Percentiles rank a stretch among this genome's conserved stretches.
phyloP scores from a whole-genome alignment of 768 basidiomycete species.

The Termitomyces sp. region DNA sequence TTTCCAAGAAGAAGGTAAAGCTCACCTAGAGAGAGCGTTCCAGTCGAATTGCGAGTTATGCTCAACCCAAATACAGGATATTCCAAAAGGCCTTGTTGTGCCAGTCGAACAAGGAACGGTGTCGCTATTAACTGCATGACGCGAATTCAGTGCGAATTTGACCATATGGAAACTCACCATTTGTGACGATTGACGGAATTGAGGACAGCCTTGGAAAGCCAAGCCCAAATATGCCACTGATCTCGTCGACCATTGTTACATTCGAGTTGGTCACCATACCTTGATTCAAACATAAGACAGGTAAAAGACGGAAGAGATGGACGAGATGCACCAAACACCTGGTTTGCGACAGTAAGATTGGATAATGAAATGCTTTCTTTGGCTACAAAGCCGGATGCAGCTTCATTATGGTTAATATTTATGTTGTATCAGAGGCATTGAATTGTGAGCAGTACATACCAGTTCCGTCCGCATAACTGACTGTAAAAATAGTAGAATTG shows the following conservation, averaged over 20 bases:
- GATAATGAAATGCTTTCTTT: conserved; percentile 54
- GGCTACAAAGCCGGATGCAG: conserved; percentile 64
- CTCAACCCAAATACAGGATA: conserved; percentile 77
- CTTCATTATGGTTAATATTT: conserved; percentile 26
- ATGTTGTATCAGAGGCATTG: not conserved
- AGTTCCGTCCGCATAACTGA: conserved; percentile 64
- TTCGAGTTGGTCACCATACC: conserved; percentile 59
- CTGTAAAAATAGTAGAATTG: conserved; percentile 55
- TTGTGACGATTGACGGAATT: conserved; percentile 37
- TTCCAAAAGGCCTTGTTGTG: conserved; percentile 55
- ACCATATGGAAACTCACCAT: conserved; percentile 30
- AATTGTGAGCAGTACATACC: conserved; percentile 31
- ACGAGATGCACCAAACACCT: conserved; percentile 55
- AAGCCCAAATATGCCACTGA: conserved; percentile 70
- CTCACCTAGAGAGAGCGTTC: conserved; percentile 61
- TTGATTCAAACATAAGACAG: conserved; percentile 18
- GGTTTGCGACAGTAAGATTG: conserved; percentile 54
- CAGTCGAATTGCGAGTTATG: conserved; percentile 51
- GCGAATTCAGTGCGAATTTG: not conserved
- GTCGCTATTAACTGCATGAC: conserved; percentile 38
- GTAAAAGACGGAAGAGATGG: not conserved
- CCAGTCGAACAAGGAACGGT: conserved; percentile 61
- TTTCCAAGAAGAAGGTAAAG: not conserved
- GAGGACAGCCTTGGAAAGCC: conserved; percentile 72
- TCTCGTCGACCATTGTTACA: conserved; percentile 52